Evolutionary conservation across 352 stramenopile species (phyloP).

Genomic region (Sclerospora graminicola): DNA sequence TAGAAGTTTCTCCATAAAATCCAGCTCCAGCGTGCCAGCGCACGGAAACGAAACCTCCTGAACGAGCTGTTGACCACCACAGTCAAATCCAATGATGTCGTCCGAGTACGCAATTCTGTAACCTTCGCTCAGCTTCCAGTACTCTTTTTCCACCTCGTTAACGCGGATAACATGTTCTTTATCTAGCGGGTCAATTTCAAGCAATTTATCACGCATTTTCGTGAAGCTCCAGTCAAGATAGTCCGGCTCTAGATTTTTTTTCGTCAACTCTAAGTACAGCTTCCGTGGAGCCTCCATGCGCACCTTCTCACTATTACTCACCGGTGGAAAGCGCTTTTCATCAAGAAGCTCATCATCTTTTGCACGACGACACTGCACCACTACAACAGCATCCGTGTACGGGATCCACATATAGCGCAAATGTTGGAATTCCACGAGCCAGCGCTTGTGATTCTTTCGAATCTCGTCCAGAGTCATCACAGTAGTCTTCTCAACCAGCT

Average conservation of each 20-base stretch:
- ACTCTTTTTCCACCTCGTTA: slow-evolving; percentile 93
- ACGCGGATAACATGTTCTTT: slow-evolving; percentile 89
- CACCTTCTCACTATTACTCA: slow-evolving; percentile 40
- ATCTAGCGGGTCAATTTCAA: slow-evolving; percentile 83
- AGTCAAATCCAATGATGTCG: slow-evolving; percentile 98
- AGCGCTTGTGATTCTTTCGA: slow-evolving; percentile 58
- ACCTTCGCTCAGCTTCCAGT: slow-evolving; percentile 91
- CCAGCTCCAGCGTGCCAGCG: slow-evolving; percentile 71
- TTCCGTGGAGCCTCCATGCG: slow-evolving; percentile 67
- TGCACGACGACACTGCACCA: slow-evolving; percentile 84
- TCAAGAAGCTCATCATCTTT: slow-evolving; percentile 32
- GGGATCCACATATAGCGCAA: slow-evolving; percentile 99
- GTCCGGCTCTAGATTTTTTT: slow-evolving; percentile 42
- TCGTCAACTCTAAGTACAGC: slow-evolving; percentile 66
- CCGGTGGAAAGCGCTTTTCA: slow-evolving; percentile 32
- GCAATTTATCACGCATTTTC: slow-evolving; percentile 74
- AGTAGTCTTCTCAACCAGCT: slow-evolving; percentile 90
- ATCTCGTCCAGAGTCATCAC: slow-evolving; percentile 87
- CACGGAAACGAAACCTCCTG: slow-evolving; percentile 94
- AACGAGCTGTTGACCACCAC: slow-evolving; percentile 96
- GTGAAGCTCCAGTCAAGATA: slow-evolving; percentile 78
- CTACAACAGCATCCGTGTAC: slow-evolving; percentile 91
- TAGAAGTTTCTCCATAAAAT: slow-evolving; percentile 91
- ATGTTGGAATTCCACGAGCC: slow-evolving; percentile 76
- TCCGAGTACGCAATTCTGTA: slow-evolving; percentile 88